Evolutionary conservation across 805 yeast genomes (phyloP).

Genomic region (Pichia sporocuriosa): DNA sequence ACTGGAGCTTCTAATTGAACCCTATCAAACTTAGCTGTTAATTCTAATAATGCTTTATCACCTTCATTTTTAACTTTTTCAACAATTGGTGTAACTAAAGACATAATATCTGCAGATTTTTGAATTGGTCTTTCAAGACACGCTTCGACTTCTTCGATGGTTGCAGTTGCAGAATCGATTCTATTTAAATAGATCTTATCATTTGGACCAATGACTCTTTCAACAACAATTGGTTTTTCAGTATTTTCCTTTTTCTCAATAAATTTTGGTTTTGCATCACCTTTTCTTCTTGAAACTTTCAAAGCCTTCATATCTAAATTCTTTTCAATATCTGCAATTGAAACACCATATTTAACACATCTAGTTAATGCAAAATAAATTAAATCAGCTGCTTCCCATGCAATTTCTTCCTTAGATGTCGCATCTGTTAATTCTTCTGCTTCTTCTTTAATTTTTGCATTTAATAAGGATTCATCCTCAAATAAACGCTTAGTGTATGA

Average conservation of each 20-base stretch:
- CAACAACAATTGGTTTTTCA: conserved; percentile 11
- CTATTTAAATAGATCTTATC: conserved; percentile 46
- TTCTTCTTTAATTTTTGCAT: conserved; percentile 90
- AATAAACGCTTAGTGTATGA: conserved; percentile 92
- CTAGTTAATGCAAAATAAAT: conserved; percentile 48
- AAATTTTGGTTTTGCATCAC: conserved; percentile 90
- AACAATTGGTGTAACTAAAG: conserved; percentile 84
- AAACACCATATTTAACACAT: conserved; percentile 66
- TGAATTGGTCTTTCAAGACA: conserved; percentile 93
- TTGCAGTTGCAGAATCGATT: conserved; percentile 35
- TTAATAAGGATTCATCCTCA: conserved; percentile 63
- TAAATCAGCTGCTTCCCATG: conserved; percentile 98
- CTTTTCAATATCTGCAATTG: conserved; percentile 71
- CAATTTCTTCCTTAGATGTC: conserved; percentile 50
- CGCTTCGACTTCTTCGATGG: conserved; percentile 41
- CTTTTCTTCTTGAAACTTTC: conserved; percentile 88
- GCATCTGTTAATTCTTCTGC: conserved; percentile 95
- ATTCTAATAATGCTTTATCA: conserved; percentile 81
- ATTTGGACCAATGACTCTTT: conserved; percentile 25
- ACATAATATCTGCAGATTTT: conserved; percentile 87
- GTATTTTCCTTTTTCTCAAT: conserved; percentile 21
- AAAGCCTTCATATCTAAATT: conserved; percentile 77
- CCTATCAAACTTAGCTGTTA: conserved; percentile 86
- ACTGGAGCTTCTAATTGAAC: conserved; percentile 69
- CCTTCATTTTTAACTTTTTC: conserved; percentile 71